phyloP scores from a whole-genome alignment of 1,284 basidiomycete species.

The Ustilago curta region DNA sequence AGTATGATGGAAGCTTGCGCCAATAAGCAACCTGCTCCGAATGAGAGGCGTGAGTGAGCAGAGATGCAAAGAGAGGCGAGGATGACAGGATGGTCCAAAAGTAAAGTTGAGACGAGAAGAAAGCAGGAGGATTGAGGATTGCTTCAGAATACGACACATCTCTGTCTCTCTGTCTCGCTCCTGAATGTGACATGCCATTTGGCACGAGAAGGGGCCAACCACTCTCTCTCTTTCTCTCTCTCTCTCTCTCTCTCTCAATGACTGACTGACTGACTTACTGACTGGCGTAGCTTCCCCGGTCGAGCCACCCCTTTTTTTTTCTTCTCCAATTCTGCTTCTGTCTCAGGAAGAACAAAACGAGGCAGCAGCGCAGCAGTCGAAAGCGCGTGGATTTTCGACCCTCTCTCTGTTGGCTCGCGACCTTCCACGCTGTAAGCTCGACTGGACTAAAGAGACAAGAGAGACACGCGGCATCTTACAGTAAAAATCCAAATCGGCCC shows the following conservation, averaged over 20 bases:
- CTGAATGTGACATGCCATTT: slow-evolving; percentile 1
- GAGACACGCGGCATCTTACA: not conserved
- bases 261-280: too few species aligned
- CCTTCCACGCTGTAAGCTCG: slow-evolving; percentile 7
- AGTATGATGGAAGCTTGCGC: not conserved
- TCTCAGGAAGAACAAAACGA: slow-evolving; percentile 12
- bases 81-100: not conserved
- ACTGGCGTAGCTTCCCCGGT: not conserved
- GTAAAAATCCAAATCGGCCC: not conserved
- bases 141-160: slow-evolving; percentile 6
- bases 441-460: not conserved
- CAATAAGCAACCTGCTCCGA: slow-evolving; percentile 4
- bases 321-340: not conserved
- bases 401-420: not conserved
- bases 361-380: slow-evolving; percentile 5
- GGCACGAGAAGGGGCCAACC: not conserved
- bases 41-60: slow-evolving; percentile 1
- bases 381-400: slow-evolving; percentile 1
- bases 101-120: slow-evolving; percentile 2
- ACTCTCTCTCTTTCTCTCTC: too few species aligned
- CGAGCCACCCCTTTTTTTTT: slow-evolving; percentile 19
- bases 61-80: slow-evolving; percentile 8
- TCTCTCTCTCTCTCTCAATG: not conserved
- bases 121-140: slow-evolving; percentile 8
- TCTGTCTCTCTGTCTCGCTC: not conserved